These are phyloP conservation scores for Rhodotorula sp. DNA, from an alignment of 1,284 basidiomycete species.

Conservation along the genomic window DNA sequence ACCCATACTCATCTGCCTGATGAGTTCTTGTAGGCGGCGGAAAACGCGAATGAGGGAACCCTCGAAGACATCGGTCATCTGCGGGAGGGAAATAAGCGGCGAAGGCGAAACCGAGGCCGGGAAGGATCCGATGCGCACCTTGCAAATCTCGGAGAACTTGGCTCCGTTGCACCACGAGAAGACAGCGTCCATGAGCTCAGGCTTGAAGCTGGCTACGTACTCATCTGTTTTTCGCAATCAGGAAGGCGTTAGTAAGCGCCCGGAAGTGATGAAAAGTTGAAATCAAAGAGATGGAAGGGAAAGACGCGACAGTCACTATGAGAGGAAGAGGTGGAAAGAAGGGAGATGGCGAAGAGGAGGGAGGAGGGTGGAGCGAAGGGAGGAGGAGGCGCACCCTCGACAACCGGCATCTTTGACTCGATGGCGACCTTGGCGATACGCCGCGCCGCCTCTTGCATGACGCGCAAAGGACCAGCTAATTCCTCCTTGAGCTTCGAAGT, in stretches of 20 bases:
- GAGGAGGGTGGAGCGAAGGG: no score
- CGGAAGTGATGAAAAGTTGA: no score
- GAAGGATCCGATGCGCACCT: constrained; percentile 57
- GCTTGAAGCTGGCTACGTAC: constrained; percentile 94
- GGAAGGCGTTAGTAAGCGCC: no score
- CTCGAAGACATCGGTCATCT: constrained; percentile 96
- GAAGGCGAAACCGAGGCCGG: background rate
- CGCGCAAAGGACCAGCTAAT: constrained; percentile 81
- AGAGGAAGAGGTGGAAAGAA: background rate
- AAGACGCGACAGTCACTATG: background rate
- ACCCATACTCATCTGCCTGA: constrained; percentile 88
- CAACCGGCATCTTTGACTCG: constrained; percentile 81
- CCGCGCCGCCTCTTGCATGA: constrained; percentile 92
- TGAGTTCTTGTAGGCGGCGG: constrained; percentile 84
- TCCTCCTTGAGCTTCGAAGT: constrained; percentile 84
- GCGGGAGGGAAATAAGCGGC: background rate
- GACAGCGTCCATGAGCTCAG: constrained; percentile 96
- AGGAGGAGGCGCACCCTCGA: constrained; percentile 61
- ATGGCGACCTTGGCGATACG: constrained; percentile 94
- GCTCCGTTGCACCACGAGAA: constrained; percentile 96
- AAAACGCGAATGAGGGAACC: constrained; percentile 93
- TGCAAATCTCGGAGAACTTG: constrained; percentile 94
- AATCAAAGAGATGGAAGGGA: background rate
- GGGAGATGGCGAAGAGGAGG: no score
- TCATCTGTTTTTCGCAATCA: constrained; percentile 56